Evolutionary conservation across 805 yeast genomes (phyloP).

Genomic region (Wickerhamiella sergipiensis): DNA sequence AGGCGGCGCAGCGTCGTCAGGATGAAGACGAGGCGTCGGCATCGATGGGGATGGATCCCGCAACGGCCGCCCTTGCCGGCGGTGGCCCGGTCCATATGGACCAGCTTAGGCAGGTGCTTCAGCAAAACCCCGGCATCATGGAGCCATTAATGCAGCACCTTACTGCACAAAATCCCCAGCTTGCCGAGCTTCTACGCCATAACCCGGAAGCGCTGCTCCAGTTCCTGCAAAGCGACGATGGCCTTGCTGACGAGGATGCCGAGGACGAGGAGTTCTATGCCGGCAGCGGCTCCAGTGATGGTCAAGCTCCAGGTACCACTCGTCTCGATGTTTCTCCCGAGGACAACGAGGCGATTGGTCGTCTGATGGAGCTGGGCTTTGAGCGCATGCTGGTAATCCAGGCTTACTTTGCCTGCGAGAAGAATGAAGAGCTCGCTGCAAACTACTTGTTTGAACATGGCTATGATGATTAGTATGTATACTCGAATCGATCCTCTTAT

Average conservation of each 20-base stretch:
- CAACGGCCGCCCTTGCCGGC: constrained; percentile 28
- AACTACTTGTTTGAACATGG: constrained; percentile 59
- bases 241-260: constrained; percentile 8
- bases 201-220: constrained; percentile 82
- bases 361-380: constrained; percentile 87
- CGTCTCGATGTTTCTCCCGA: constrained; percentile 49
- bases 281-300: constrained; percentile 31
- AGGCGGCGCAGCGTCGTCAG: constrained; percentile 22
- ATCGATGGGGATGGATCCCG: constrained; percentile 21
- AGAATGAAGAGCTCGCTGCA: constrained; percentile 93
- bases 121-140: constrained; percentile 76
- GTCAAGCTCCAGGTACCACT: constrained; percentile 1
- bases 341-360: constrained; percentile 77
- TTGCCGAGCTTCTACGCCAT: constrained; percentile 36
- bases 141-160: constrained; percentile 74
- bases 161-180: constrained; percentile 69
- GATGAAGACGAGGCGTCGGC: constrained; percentile 24
- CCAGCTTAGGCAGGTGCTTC: constrained; percentile 62
- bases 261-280: constrained; percentile 28
- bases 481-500: background rate
- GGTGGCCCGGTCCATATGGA: constrained; percentile 28
- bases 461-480: background rate
- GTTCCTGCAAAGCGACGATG: constrained; percentile 37
- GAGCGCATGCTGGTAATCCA: constrained; percentile 78
- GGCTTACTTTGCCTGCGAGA: constrained; percentile 95